These are phyloP conservation scores for Cucurbita moschata DNA, from an alignment of 306 rosid species.

Conservation along the genomic window DNA sequence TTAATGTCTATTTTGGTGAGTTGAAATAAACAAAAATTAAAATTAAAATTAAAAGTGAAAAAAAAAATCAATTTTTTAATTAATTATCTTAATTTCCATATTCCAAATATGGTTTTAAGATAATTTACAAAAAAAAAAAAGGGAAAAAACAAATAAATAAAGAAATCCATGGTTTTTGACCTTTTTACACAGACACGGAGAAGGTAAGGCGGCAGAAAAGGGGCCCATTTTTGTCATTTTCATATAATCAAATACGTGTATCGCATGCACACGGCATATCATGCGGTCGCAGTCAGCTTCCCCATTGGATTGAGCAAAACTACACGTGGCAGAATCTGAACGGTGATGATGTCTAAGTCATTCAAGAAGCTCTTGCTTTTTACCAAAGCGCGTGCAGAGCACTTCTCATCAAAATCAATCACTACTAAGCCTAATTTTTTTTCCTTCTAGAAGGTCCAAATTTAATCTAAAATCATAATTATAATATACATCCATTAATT, in stretches of 20 bases:
- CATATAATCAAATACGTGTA: neutral
- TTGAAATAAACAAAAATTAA: no score
- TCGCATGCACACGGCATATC: conserved; percentile 5
- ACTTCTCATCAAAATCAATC: neutral
- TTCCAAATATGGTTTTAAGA: no score
- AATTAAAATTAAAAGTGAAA: no score
- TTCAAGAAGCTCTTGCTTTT: neutral
- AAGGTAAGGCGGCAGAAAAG: neutral
- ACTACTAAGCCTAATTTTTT: neutral
- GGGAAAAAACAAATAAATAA: neutral
- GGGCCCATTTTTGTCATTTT: conserved; percentile 1
- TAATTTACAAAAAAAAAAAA: no score
- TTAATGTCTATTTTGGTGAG: no score
- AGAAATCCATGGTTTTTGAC: neutral
- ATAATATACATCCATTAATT: neutral
- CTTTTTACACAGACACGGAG: neutral
- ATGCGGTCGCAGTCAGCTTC: neutral
- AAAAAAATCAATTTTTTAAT: no score
- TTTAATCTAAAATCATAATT: neutral
- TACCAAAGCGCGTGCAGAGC: neutral
- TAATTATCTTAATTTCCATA: no score
- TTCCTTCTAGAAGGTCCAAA: neutral
- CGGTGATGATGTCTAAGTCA: neutral
- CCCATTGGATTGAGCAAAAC: neutral
- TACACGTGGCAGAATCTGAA: neutral